Evolutionary conservation across 2,329 filamentous ascomycete genomes (phyloP), one percentile per base, ranked within the genome.

Genomic region (Colletotrichum sp.): DNA sequence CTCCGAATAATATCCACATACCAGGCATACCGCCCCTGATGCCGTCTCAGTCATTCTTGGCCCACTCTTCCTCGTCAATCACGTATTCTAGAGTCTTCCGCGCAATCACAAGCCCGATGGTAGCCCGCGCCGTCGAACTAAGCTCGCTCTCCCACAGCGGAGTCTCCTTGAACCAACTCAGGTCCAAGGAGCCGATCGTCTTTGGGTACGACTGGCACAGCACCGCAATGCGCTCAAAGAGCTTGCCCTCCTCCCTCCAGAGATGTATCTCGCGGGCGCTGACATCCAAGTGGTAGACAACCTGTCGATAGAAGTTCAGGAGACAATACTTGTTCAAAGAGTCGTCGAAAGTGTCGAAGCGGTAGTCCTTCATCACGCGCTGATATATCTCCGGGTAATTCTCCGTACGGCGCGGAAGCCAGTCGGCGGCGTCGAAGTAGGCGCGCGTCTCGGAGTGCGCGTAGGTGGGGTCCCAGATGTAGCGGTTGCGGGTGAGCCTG

Each of bases 391-490:
- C 43, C n/a, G 43, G 43, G 11, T 13, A 47, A 11, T 21, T 21
- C 4, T 13, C n/a, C 11, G 43, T 0, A 4, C 11, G n/a, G 43
- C 8, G 13, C 6, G 43, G n/a, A 4, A 47, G 18, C 43, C 43
- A 21, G 1, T 47, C 6, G 0, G n/a, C 31, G 1, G 63, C 63
- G 47, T 66, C 54, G 18, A 55, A 27, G 29, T 55, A 55, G 47
- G 63, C 63, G 13, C 47, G 63, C 29, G 43, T 36, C 47, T 66
- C 63, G 15, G 27, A 31, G 47, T 66, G 16, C 8, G 47, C 47
- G 47, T 55, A 33, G 29, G 63, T 3, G 29, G 51, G 11, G 51
- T 70, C 63, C 68, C 68, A 70, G 29, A 70, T 58, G 61, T 47
- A 70, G 34, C 51, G 61, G 62, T 66, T 58, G 54, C 59, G 47